phyloP scores from a whole-genome alignment of 805 yeast genomes.

The Candida gorgasii region DNA sequence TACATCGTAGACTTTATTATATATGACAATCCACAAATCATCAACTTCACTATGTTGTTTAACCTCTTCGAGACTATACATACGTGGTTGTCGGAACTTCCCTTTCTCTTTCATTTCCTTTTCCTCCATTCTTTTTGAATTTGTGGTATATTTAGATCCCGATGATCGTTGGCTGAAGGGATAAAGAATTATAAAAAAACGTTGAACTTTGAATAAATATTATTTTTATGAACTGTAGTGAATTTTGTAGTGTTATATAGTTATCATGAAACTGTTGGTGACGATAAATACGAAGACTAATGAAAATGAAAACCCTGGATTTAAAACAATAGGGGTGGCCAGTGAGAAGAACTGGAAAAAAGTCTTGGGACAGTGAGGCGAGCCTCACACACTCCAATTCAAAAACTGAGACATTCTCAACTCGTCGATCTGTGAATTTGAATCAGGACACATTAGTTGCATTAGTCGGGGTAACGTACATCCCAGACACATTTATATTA shows the following conservation, averaged over 20 bases:
- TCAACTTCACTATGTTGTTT: constrained; percentile 71
- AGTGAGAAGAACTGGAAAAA: not conserved
- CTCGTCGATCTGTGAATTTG: constrained; percentile 5
- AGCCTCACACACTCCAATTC: not conserved
- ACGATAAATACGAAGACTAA: too few species aligned
- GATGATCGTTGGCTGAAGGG: too few species aligned
- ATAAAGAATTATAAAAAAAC: too few species aligned
- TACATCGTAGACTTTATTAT: constrained; percentile 77
- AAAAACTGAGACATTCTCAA: not conserved
- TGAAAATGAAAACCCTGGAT: not conserved
- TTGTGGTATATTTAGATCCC: not conserved
- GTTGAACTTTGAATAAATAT: too few species aligned
- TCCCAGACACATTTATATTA: not conserved
- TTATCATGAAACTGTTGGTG: too few species aligned
- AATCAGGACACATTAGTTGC: not conserved
- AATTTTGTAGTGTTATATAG: too few species aligned
- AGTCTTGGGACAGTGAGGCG: not conserved
- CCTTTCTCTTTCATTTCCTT: not conserved
- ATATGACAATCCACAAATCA: constrained; percentile 81
- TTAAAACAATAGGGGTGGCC: not conserved
- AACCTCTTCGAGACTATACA: constrained; percentile 11
- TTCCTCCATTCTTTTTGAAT: not conserved
- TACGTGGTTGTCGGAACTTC: constrained; percentile 4
- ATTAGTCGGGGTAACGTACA: not conserved
- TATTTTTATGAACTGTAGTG: too few species aligned